Base-by-base conservation (phyloP, 169 alveolate genomes). In the Plasmodium gonderi region DNA sequence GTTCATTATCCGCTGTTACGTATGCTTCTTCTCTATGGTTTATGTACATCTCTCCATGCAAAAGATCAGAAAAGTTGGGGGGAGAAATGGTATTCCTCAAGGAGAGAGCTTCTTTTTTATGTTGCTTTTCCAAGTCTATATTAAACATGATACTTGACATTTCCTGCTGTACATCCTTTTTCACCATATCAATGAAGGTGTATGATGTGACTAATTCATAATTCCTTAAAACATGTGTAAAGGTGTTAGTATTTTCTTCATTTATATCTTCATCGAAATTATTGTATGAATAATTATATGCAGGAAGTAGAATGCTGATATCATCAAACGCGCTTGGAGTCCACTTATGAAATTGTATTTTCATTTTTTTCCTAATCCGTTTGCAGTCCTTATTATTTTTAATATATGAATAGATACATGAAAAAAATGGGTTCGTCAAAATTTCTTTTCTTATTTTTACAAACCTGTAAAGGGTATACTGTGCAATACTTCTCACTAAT, bases 361-460 rank as follows among this genome's bases (percentile, higher is more conserved):
- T 82, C 44, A 82, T 44, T 54, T 82, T 82, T 17, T 69, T 45
- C 26, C 92, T 72, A 12, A 82, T 69, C 26, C 92, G 74, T 45
- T 82, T 82, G 74, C 92, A 82, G 42, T 82, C 92, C 42, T 82
- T 82, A 82, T 82, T 82, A 40, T 82, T n/a, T 47, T 82, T 82
- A 29, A 82, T 82, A 54, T 69, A 82, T n/a, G 54, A 69, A 51
- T 69, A 82, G 7, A 40, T 69, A 36, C 76, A 29, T 29, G 49
- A 36, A n/a, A 82, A 82, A 33, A 82, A 82, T 7, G 92, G 76
- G 38, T 45, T 75, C 40, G 26, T 23, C 26, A 45, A 36, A 42
- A 47, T 29, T 44, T 69, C 64, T 33, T 42, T 36, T 75, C 64
- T 82, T 20, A 36, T 33, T 47, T 82, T 82, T 29, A 82, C 33